Percentiles rank a stretch among this genome's conserved stretches.
Conservation (phyloP, 306 rosid species). For the Casuarina equisetifolia region DNA sequence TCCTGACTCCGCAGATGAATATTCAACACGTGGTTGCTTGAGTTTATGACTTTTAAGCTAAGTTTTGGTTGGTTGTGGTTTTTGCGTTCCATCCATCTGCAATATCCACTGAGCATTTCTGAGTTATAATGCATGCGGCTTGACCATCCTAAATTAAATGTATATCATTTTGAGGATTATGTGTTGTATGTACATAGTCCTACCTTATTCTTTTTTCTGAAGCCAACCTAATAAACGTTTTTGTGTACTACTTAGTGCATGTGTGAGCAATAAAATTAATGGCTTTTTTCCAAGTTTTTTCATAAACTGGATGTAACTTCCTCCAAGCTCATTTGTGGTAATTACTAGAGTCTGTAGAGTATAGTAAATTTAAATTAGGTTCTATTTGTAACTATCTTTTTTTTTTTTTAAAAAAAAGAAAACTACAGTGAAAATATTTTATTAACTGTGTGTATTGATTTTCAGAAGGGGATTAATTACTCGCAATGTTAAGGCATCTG, state of each 20-base stretch:
- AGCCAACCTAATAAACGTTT: not conserved
- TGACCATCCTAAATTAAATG: not conserved
- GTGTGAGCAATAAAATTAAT: not conserved
- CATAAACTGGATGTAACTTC: not conserved
- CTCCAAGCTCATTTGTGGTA: not conserved
- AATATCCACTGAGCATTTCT: not conserved
- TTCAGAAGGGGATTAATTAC: conserved; percentile 89
- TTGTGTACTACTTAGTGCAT: not conserved
- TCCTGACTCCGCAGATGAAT: not conserved
- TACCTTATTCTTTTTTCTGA: not conserved
- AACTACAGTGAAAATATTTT: not conserved
- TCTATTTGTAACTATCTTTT: conserved; percentile 7
- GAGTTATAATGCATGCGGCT: not conserved
- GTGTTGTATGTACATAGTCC: not conserved
- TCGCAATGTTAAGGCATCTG: conserved; percentile 68
- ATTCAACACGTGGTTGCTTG: not conserved
- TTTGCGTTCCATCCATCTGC: not conserved
- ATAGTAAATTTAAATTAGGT: not conserved
- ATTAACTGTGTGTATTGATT: conserved; percentile 19
- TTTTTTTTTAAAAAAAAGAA: not conserved
- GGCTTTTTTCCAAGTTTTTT: not conserved
- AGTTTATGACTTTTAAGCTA: not conserved
- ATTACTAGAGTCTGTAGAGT: not conserved
- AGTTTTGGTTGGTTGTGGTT: not conserved
- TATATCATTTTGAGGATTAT: not conserved